These are phyloP conservation scores for Colletotrichum sp. DNA, from an alignment of 2,329 filamentous ascomycete species.

Conservation along the genomic window DNA sequence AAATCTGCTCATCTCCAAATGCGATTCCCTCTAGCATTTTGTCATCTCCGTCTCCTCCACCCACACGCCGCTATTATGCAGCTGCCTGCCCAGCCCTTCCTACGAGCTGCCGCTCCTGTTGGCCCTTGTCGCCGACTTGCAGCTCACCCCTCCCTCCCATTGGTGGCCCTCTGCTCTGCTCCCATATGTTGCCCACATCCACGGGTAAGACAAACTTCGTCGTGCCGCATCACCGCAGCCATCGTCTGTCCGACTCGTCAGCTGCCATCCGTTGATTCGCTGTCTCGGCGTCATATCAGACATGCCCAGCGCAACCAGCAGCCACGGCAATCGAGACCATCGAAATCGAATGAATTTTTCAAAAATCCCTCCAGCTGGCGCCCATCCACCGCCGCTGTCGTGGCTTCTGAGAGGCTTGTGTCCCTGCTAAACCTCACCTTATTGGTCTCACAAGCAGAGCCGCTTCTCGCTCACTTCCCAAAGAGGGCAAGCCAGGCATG, in stretches of 20 bases:
- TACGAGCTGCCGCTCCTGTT: conserved; percentile 10
- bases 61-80: neutral
- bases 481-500: neutral
- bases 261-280: conserved; percentile 1
- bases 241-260: conserved; percentile 5
- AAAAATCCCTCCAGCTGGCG: neutral
- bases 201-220: conserved; percentile 8
- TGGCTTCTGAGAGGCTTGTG: neutral
- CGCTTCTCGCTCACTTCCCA: neutral
- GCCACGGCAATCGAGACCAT: neutral
- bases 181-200: neutral
- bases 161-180: conserved; percentile 1
- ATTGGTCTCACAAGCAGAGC: conserved; percentile 3
- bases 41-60: neutral
- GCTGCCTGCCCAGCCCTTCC: neutral
- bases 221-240: conserved; percentile 15
- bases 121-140: conserved; percentile 1
- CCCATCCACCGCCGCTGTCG: neutral
- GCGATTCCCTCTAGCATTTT: neutral
- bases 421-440: neutral
- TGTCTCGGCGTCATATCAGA: neutral
- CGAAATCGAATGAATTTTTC: neutral
- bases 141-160: neutral
- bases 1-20: neutral
- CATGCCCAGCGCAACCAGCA: neutral